phyloP scores from a whole-genome alignment of 2,329 filamentous ascomycete genomes.

The Harringtonia aguacate region DNA sequence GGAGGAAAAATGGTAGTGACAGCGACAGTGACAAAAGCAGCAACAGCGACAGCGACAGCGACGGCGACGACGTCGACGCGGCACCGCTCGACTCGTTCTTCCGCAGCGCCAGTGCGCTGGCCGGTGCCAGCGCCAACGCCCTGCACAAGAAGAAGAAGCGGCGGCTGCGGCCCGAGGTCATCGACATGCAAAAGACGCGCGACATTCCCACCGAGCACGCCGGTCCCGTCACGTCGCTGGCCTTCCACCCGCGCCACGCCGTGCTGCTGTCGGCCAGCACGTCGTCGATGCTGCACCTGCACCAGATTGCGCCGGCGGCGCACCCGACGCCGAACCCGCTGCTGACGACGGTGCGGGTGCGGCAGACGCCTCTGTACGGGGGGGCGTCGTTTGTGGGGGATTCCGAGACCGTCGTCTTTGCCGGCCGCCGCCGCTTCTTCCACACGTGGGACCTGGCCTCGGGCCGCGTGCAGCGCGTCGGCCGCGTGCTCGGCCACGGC shows the following conservation, averaged over 20 bases:
- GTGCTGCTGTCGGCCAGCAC: slow-evolving; percentile 83
- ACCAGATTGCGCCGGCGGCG: slow-evolving; percentile 72
- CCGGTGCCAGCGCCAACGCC: slow-evolving; percentile 25
- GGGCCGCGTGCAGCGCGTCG: slow-evolving; percentile 74
- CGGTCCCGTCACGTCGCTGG: slow-evolving; percentile 70
- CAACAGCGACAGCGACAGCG: slow-evolving; percentile 31
- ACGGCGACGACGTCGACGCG: slow-evolving; percentile 48
- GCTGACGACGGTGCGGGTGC: slow-evolving; percentile 80
- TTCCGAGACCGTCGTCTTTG: slow-evolving; percentile 68
- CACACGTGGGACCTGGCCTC: slow-evolving; percentile 85
- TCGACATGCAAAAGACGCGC: slow-evolving; percentile 82
- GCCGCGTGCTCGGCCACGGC: slow-evolving; percentile 61
- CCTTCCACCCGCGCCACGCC: slow-evolving; percentile 82
- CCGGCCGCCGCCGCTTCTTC: slow-evolving; percentile 81
- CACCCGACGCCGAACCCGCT: slow-evolving; percentile 75
- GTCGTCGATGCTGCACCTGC: slow-evolving; percentile 75
- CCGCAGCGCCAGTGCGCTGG: slow-evolving; percentile 61
- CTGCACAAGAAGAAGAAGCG: slow-evolving; percentile 40
- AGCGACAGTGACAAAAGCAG: slow-evolving; percentile 20
- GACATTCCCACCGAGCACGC: slow-evolving; percentile 73
- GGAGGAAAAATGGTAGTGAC: slow-evolving; percentile 11
- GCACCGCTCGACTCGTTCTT: slow-evolving; percentile 73
- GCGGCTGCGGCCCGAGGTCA: slow-evolving; percentile 72
- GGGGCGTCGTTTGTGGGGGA: slow-evolving; percentile 71
- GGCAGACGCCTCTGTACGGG: slow-evolving; percentile 71